Conservation (phyloP, 495 filamentous ascomycete genomes). For the Talaromyces trachyspermus region DNA sequence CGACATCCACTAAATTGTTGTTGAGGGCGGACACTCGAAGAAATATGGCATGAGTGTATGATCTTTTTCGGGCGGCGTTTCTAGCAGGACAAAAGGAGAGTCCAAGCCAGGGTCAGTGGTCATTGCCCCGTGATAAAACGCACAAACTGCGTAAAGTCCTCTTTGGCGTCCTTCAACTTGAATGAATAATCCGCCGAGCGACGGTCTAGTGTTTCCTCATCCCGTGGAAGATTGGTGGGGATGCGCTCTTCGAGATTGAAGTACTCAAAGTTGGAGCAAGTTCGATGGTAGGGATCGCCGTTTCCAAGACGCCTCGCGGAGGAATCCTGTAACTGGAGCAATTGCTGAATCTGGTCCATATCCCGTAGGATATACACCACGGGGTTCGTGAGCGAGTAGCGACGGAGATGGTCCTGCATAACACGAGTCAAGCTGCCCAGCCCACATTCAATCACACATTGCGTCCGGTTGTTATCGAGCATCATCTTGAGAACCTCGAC, state of each 20-base stretch:
- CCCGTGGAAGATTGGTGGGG: conserved; percentile 21
- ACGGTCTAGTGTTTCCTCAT: conserved; percentile 35
- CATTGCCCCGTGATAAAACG: conserved; percentile 55
- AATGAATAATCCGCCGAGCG: conserved; percentile 51
- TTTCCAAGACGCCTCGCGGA: conserved; percentile 44
- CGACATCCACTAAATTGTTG: conserved; percentile 46
- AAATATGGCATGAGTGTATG: conserved; percentile 58
- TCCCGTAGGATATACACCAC: conserved; percentile 70
- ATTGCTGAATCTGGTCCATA: conserved; percentile 53
- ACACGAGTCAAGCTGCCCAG: conserved; percentile 51
- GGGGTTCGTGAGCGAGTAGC: conserved; percentile 56
- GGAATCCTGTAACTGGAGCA: conserved; percentile 54
- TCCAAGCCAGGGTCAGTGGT: conserved; percentile 51
- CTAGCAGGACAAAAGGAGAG: conserved; percentile 63
- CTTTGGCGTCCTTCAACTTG: conserved; percentile 63
- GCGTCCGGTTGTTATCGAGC: conserved; percentile 53
- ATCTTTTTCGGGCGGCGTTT: conserved; percentile 58
- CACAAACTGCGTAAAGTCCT: conserved; percentile 66
- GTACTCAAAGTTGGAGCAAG: conserved; percentile 72
- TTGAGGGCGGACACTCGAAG: conserved; percentile 56
- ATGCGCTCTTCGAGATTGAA: conserved; percentile 56
- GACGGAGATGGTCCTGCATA: conserved; percentile 50
- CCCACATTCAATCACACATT: conserved; percentile 67
- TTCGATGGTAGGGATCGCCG: conserved; percentile 47
- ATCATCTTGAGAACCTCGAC: conserved; percentile 60